Percentiles rank a stretch among this genome's conserved stretches.
Conservation (phyloP, 768 basidiomycete species). For the Lactarius tabidus region DNA sequence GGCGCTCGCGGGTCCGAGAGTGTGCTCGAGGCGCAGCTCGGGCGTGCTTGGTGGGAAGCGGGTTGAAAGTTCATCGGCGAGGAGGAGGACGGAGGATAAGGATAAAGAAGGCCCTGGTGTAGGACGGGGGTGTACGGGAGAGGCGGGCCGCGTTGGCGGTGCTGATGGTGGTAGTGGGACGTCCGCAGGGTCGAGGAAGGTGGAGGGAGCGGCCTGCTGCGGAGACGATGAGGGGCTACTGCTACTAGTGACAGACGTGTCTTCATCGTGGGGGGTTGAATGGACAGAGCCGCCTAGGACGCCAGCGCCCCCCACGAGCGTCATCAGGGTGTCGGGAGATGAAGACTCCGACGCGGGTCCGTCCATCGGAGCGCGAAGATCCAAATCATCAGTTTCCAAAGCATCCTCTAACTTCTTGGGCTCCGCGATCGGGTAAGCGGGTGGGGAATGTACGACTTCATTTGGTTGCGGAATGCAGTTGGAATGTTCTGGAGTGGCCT, state of each 20-base stretch:
- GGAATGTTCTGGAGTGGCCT: background rate
- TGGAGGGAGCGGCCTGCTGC: background rate
- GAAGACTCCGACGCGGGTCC: background rate
- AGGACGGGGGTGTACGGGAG: slow-evolving; percentile 31
- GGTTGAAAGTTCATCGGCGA: slow-evolving; percentile 56
- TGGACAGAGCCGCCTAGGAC: background rate
- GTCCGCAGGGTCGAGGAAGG: slow-evolving; percentile 9
- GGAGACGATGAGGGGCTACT: background rate
- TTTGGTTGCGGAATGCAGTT: background rate
- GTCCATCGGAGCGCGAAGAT: background rate
- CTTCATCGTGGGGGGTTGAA: background rate
- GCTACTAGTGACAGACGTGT: background rate
- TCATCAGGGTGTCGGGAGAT: background rate
- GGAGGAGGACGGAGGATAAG: slow-evolving; percentile 48
- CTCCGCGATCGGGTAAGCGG: background rate
- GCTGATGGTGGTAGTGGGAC: slow-evolving; percentile 21
- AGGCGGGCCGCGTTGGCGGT: slow-evolving; percentile 9
- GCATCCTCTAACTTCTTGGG: background rate
- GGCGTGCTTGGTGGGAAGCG: slow-evolving; percentile 59
- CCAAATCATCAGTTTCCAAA: no score
- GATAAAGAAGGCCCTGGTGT: slow-evolving; percentile 26
- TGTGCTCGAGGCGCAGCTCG: slow-evolving; percentile 46
- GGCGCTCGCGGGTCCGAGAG: slow-evolving; percentile 77
- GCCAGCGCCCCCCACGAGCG: background rate
- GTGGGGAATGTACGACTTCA: background rate